Evolutionary conservation across 495 filamentous ascomycete species (phyloP).

Genomic region (Podospora bellae-mahoneyi): DNA sequence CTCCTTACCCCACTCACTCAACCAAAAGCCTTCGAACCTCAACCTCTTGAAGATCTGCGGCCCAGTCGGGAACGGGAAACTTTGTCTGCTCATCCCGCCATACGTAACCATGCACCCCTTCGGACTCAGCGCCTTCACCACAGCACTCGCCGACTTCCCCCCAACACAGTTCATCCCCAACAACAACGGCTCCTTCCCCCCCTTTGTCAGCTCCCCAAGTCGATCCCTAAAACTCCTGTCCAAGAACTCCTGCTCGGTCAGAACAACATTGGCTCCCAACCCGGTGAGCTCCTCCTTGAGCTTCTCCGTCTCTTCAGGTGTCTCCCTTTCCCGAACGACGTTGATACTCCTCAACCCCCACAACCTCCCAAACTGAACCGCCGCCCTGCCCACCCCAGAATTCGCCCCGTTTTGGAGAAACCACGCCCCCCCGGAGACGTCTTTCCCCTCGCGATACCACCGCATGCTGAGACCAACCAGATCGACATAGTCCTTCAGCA

Average conservation of each 20-base stretch:
- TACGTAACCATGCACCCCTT: constrained; percentile 84
- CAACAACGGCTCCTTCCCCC: constrained; percentile 62
- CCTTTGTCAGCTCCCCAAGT: constrained; percentile 63
- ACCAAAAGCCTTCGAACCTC: constrained; percentile 88
- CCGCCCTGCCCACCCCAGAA: constrained; percentile 81
- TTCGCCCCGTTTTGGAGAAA: constrained; percentile 97
- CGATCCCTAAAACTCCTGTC: constrained; percentile 57
- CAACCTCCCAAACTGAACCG: constrained; percentile 73
- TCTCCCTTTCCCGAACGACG: constrained; percentile 67
- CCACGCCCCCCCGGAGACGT: constrained; percentile 67
- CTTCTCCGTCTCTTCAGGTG: constrained; percentile 56
- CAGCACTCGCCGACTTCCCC: constrained; percentile 70
- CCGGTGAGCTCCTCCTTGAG: constrained; percentile 67
- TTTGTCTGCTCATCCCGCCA: constrained; percentile 88
- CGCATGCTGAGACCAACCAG: constrained; percentile 36
- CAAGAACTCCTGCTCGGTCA: constrained; percentile 70
- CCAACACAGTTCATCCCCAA: constrained; percentile 93
- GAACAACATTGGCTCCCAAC: constrained; percentile 76
- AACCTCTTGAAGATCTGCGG: constrained; percentile 89
- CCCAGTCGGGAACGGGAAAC: constrained; percentile 69
- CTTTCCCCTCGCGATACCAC: constrained; percentile 27
- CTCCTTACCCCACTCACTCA: constrained; percentile 80
- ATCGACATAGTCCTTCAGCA: constrained; percentile 79
- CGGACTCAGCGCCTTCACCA: constrained; percentile 64
- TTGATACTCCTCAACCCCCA: constrained; percentile 91